A percentile compares a stretch with the other conserved stretches of the same genome.
phyloP scores from a whole-genome alignment of 2,329 filamentous ascomycete genomes.

The Pseudogymnoascus sp. region DNA sequence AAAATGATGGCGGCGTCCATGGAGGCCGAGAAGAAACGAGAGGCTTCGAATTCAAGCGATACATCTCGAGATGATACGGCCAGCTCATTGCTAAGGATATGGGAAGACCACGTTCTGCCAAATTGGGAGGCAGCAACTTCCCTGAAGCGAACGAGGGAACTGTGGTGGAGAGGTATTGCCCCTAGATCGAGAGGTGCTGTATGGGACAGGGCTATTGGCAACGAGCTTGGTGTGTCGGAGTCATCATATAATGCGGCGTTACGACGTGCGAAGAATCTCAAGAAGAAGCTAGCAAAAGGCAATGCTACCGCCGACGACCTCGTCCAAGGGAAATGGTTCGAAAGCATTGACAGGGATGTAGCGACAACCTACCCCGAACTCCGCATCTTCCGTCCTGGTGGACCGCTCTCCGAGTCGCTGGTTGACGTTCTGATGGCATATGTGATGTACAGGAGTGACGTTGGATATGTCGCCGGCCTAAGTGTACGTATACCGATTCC shows the following conservation, averaged over 20 bases:
- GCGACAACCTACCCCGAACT: constrained; percentile 61
- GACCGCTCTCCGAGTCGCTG: constrained; percentile 57
- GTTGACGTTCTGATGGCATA: constrained; percentile 70
- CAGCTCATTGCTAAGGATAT: constrained; percentile 50
- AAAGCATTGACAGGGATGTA: constrained; percentile 55
- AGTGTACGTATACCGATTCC: constrained; percentile 42
- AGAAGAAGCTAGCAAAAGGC: constrained; percentile 31
- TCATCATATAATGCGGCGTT: constrained; percentile 64
- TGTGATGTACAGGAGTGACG: constrained; percentile 72
- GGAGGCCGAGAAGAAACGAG: constrained; percentile 51
- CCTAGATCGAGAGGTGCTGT: constrained; percentile 50
- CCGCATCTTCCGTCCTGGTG: constrained; percentile 50
- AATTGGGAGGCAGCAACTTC: constrained; percentile 65
- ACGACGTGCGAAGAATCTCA: constrained; percentile 53
- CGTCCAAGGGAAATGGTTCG: constrained; percentile 51
- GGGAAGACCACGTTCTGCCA: constrained; percentile 69
- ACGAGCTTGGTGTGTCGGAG: constrained; percentile 37
- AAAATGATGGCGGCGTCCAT: constrained; percentile 64
- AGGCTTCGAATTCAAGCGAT: constrained; percentile 43
- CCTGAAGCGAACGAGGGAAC: constrained; percentile 60
- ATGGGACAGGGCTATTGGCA: constrained; percentile 27
- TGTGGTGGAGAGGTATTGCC: constrained; percentile 76
- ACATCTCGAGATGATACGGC: constrained; percentile 45
- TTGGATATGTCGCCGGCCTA: constrained; percentile 67
- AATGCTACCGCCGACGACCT: constrained; percentile 39